Percentiles rank a stretch among this genome's conserved stretches.
Conservation (phyloP, 208 protist genomes). For the Naegleria gruberi region DNA sequence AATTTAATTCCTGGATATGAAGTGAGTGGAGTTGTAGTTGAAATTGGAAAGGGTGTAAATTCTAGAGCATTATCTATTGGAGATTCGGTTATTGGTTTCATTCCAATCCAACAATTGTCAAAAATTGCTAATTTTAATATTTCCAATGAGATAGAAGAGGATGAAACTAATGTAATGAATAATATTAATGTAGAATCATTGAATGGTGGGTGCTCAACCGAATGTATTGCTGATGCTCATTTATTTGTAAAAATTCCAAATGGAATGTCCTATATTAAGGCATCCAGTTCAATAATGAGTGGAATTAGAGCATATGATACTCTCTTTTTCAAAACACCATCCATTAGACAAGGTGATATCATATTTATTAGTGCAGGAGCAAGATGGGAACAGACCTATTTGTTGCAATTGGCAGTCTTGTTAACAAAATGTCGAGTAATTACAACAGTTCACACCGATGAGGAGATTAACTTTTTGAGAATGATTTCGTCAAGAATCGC, state of each 20-base stretch:
- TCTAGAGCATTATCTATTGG: neutral
- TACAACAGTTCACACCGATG: neutral
- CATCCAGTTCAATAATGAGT: neutral
- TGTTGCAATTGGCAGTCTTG: neutral
- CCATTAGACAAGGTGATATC: neutral
- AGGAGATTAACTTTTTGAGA: conserved; percentile 1
- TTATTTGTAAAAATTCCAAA: neutral
- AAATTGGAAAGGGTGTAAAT: neutral
- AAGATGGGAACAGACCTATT: neutral
- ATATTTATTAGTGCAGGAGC: neutral
- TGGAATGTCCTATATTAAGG: neutral
- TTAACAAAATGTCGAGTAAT: neutral
- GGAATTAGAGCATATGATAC: neutral
- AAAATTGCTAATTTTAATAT: too few relatives aligned
- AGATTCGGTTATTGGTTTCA: neutral
- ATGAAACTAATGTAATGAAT: too few relatives aligned
- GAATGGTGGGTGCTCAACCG: neutral
- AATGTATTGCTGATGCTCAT: neutral
- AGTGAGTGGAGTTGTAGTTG: neutral
- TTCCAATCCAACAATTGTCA: neutral
- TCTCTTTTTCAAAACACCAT: neutral
- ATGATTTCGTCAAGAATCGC: neutral
- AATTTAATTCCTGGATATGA: neutral
- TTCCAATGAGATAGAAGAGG: neutral
- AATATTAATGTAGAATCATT: neutral